These are phyloP conservation scores for Arthrobotrys conoides DNA, from an alignment of 2,329 filamentous ascomycete species.

Conservation along the genomic window DNA sequence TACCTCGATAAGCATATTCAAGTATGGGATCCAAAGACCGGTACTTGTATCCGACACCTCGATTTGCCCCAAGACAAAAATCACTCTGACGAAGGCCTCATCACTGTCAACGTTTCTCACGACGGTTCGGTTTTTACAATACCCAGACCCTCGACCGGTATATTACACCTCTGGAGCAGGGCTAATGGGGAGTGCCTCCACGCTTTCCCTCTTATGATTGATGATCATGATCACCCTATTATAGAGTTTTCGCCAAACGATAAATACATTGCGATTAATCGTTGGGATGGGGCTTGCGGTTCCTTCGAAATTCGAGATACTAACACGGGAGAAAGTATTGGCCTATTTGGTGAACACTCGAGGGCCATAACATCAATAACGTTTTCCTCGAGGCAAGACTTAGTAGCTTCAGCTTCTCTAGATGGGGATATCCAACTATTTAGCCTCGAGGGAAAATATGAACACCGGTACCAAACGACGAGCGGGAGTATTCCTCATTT, in stretches of 20 bases:
- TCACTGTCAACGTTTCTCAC: too few relatives aligned
- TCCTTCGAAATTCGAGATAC: background rate
- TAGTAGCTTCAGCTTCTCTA: background rate
- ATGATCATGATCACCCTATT: background rate
- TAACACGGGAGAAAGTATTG: background rate
- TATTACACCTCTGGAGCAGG: too few relatives aligned
- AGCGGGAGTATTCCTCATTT: background rate
- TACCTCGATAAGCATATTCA: too few relatives aligned
- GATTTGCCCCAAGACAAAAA: too few relatives aligned
- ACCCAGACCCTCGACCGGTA: too few relatives aligned
- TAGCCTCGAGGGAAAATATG: background rate
- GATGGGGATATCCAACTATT: background rate
- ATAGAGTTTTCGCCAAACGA: constrained; percentile 1
- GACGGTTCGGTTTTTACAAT: too few relatives aligned
- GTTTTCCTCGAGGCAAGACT: background rate
- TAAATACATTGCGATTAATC: background rate
- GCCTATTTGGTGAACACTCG: background rate
- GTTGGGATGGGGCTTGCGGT: too few relatives aligned
- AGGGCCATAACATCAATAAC: background rate
- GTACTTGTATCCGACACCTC: too few relatives aligned
- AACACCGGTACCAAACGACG: background rate
- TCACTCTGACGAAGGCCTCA: too few relatives aligned
- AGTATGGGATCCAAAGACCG: too few relatives aligned
- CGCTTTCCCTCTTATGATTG: too few relatives aligned
- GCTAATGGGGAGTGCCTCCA: too few relatives aligned